A percentile compares a stretch with the other conserved stretches of the same genome.
phyloP scores from a whole-genome alignment of 1,284 basidiomycete species.

The Sanghuangporus sanghuang region DNA sequence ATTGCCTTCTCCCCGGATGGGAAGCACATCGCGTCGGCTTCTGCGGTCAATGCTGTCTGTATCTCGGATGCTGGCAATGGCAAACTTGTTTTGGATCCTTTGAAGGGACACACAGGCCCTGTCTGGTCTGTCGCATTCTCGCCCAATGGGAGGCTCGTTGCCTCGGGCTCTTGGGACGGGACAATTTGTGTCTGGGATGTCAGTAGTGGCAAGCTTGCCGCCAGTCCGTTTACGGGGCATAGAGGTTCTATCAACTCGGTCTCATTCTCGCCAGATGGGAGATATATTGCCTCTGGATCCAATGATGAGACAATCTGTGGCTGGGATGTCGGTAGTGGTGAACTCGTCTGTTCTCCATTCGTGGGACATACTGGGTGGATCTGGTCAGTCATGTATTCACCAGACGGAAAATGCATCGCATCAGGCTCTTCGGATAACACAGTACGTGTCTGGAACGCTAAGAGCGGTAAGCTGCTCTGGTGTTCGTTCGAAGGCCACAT shows the following conservation, averaged over 20 bases:
- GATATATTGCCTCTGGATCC: too few relatives aligned
- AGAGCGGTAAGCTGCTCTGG: not conserved
- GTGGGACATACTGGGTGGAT: not conserved
- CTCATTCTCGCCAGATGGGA: too few relatives aligned
- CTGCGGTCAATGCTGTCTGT: too few relatives aligned
- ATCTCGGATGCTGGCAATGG: too few relatives aligned
- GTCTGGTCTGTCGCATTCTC: not conserved
- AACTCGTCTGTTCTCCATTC: not conserved
- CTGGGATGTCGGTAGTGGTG: not conserved
- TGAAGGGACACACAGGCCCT: not conserved
- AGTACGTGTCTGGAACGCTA: not conserved
- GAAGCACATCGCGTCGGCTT: too few relatives aligned
- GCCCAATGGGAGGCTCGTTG: not conserved
- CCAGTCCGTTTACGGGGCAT: not conserved
- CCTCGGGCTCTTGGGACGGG: not conserved
- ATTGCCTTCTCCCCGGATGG: too few relatives aligned
- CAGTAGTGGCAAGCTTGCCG: not conserved
- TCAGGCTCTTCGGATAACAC: not conserved
- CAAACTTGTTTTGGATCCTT: not conserved
- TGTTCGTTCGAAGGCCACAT: not conserved
- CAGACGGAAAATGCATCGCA: not conserved
- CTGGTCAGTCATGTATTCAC: not conserved
- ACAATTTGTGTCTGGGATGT: not conserved
- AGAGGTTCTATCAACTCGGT: not conserved
- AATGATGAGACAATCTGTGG: not conserved